These are phyloP conservation scores for Acmispon strigosus DNA, from an alignment of 306 rosid genomes.

Conservation along the genomic window DNA sequence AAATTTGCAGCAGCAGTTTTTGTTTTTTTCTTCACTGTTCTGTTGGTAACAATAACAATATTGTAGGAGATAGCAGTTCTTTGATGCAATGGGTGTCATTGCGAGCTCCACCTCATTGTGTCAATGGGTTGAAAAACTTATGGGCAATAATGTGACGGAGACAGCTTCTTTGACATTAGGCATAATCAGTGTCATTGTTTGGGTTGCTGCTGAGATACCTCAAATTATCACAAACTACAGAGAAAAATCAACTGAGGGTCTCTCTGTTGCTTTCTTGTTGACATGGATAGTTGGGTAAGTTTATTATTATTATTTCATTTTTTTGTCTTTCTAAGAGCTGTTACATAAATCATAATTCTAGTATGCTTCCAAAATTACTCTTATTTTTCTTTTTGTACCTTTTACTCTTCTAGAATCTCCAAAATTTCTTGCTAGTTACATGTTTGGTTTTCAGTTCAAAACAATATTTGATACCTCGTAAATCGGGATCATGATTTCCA, in stretches of 20 bases:
- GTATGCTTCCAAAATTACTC: not conserved
- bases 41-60: not conserved
- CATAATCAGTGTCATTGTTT: constrained; percentile 43
- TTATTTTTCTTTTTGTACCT: not conserved
- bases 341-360: not conserved
- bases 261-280: constrained; percentile 54
- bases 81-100: constrained; percentile 19
- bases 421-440: not conserved
- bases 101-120: constrained; percentile 25
- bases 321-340: not conserved
- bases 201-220: constrained; percentile 74
- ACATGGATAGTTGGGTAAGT: constrained; percentile 72
- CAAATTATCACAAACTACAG: constrained; percentile 57
- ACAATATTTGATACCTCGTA: too few species aligned
- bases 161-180: constrained; percentile 49
- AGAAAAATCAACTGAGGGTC: constrained; percentile 54
- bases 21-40: not conserved
- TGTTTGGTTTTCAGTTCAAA: too few species aligned
- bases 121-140: constrained; percentile 30
- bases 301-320: not conserved
- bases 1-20: not conserved
- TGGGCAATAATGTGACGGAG: constrained; percentile 26
- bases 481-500: too few species aligned
- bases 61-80: not conserved
- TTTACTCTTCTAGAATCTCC: not conserved